Evolutionary conservation across 2,329 filamentous ascomycete species (phyloP).

Genomic region (Acephala macrosclerotiorum): DNA sequence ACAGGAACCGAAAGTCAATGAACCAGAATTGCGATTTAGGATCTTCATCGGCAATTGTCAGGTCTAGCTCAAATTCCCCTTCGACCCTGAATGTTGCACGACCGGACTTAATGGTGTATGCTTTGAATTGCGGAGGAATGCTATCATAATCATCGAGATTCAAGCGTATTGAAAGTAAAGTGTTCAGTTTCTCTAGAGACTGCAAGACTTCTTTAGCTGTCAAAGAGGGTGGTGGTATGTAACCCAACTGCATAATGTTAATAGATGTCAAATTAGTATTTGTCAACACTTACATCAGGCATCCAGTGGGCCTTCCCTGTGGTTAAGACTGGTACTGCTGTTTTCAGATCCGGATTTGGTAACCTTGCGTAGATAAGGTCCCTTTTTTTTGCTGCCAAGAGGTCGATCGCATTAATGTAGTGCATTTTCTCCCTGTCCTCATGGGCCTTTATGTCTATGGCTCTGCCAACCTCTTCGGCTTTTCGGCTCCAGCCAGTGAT

Average conservation of each 20-base stretch:
- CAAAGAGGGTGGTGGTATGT: constrained; percentile 76
- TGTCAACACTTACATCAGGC: constrained; percentile 68
- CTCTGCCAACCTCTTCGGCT: constrained; percentile 78
- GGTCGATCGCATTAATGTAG: constrained; percentile 67
- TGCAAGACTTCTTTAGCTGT: constrained; percentile 75
- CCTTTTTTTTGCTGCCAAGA: constrained; percentile 75
- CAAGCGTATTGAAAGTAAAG: constrained; percentile 81
- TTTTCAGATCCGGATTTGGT: constrained; percentile 89
- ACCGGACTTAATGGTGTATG: constrained; percentile 84
- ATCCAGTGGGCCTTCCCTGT: constrained; percentile 80
- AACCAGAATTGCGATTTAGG: constrained; percentile 88
- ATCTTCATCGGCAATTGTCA: constrained; percentile 89
- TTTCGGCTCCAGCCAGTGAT: constrained; percentile 90
- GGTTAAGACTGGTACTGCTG: constrained; percentile 83
- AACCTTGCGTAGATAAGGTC: constrained; percentile 76
- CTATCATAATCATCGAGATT: constrained; percentile 82
- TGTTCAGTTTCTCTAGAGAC: constrained; percentile 83
- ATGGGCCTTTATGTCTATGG: constrained; percentile 87
- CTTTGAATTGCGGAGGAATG: constrained; percentile 76
- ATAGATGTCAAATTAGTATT: constrained; percentile 2
- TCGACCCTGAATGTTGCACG: constrained; percentile 86
- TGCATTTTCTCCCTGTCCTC: constrained; percentile 67
- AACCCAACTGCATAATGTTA: constrained; percentile 65
- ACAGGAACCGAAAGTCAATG: constrained; percentile 87
- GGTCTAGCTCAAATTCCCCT: constrained; percentile 90